Percentiles rank a stretch among this genome's conserved stretches.
Conservation (phyloP, 2,329 filamentous ascomycete genomes). For the Exophiala bonariae region DNA sequence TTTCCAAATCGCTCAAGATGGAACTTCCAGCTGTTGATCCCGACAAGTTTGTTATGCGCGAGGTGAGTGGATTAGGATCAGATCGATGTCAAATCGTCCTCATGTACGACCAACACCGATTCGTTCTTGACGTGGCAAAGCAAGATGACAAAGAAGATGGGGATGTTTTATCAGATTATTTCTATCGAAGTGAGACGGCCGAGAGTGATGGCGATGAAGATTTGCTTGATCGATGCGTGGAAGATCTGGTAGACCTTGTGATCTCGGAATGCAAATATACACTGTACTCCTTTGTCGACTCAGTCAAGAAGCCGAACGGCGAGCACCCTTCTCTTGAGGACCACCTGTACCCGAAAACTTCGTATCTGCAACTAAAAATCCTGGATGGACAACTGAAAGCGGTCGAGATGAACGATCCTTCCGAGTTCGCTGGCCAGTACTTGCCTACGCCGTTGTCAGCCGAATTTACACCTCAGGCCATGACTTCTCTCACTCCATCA, state of each 20-base stretch:
- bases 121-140: neutral
- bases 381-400: slow-evolving; percentile 9
- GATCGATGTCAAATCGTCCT: neutral
- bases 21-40: too few relatives aligned
- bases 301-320: neutral
- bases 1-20: too few relatives aligned
- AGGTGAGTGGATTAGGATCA: too few relatives aligned
- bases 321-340: slow-evolving; percentile 12
- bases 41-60: too few relatives aligned
- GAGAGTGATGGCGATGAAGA: neutral
- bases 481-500: slow-evolving; percentile 1
- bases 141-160: neutral
- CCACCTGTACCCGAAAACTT: slow-evolving; percentile 13
- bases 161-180: neutral
- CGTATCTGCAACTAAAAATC: slow-evolving; percentile 6
- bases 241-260: neutral
- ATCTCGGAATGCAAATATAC: neutral
- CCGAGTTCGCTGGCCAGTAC: neutral
- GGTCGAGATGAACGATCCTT: slow-evolving; percentile 3
- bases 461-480: slow-evolving; percentile 1
- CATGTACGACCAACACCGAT: neutral
- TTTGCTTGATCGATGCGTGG: neutral
- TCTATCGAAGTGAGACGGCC: neutral
- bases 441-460: slow-evolving; percentile 2
- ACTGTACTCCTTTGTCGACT: neutral